phyloP scores from a whole-genome alignment of 2,329 filamentous ascomycete species.

The Ophiostoma novo-ulmi region DNA sequence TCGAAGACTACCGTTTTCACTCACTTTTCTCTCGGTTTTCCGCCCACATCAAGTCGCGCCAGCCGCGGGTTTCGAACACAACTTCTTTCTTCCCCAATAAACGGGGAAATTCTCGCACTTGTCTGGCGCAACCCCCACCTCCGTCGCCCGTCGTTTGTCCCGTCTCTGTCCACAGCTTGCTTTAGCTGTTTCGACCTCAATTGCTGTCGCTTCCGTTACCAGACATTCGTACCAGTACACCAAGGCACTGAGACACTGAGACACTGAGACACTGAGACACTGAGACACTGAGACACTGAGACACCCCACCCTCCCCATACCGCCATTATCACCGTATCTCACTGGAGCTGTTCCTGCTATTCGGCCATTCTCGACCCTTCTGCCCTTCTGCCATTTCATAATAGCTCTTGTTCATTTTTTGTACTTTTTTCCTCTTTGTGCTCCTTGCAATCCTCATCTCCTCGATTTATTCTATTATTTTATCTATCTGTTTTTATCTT shows the following conservation, averaged over 20 bases:
- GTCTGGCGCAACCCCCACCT: constrained; percentile 11
- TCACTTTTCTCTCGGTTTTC: background rate
- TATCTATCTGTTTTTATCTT: background rate
- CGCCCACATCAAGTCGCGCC: background rate
- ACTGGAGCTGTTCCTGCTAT: constrained; percentile 8
- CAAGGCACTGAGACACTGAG: background rate
- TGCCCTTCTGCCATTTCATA: background rate
- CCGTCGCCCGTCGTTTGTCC: background rate
- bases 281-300: background rate
- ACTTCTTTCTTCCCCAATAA: constrained; percentile 3
- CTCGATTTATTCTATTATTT: background rate
- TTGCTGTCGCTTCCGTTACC: background rate
- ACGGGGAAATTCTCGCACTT: constrained; percentile 28
- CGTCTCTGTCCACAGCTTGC: background rate
- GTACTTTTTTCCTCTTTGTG: background rate
- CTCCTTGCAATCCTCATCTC: background rate
- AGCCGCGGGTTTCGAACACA: constrained; percentile 5
- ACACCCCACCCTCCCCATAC: constrained; percentile 10
- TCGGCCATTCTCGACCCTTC: background rate
- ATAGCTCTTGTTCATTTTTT: constrained; percentile 2
- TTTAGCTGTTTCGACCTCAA: background rate
- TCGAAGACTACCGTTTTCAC: background rate
- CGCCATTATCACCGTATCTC: background rate
- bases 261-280: background rate
- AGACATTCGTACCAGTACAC: too few relatives aligned